Conservation (phyloP, 2,329 filamentous ascomycete genomes). For the Exophiala sp. region DNA sequence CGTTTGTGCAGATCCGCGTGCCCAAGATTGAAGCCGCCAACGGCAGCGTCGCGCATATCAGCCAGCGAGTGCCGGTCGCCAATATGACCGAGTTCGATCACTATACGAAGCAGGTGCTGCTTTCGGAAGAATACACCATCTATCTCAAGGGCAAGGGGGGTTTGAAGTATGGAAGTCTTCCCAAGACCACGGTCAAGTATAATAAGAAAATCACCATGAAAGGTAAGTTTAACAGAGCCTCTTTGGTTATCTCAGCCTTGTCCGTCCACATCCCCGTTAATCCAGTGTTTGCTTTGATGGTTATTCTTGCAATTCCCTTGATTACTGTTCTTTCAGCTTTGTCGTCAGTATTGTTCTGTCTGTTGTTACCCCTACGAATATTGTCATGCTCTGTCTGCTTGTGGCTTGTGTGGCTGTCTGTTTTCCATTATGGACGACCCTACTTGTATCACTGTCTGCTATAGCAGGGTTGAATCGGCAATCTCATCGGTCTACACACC, state of each 20-base stretch:
- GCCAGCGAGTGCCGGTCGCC: constrained; percentile 41
- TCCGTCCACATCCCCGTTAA: too few species aligned
- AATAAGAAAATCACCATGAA: constrained; percentile 54
- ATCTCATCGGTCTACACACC: too few species aligned
- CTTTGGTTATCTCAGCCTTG: background rate
- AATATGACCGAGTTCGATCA: constrained; percentile 44
- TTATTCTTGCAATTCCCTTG: too few species aligned
- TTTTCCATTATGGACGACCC: too few species aligned
- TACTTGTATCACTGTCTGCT: too few species aligned
- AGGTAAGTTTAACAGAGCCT: constrained; percentile 36
- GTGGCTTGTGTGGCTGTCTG: too few species aligned
- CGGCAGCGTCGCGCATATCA: constrained; percentile 39
- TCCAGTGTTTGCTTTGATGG: too few species aligned
- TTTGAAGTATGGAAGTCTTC: constrained; percentile 48
- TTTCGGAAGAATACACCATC: constrained; percentile 46
- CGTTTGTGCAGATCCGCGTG: constrained; percentile 44
- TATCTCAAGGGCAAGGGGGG: constrained; percentile 48
- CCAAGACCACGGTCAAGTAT: constrained; percentile 48
- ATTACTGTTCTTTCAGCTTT: too few species aligned
- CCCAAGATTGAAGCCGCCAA: constrained; percentile 42
- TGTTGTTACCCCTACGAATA: too few species aligned
- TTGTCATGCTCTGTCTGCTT: too few species aligned
- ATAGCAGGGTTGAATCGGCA: too few species aligned
- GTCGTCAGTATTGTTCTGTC: too few species aligned
- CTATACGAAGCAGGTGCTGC: constrained; percentile 47